Conservation (phyloP, 2,329 filamentous ascomycete species). For the Sporothrix curviconia region DNA sequence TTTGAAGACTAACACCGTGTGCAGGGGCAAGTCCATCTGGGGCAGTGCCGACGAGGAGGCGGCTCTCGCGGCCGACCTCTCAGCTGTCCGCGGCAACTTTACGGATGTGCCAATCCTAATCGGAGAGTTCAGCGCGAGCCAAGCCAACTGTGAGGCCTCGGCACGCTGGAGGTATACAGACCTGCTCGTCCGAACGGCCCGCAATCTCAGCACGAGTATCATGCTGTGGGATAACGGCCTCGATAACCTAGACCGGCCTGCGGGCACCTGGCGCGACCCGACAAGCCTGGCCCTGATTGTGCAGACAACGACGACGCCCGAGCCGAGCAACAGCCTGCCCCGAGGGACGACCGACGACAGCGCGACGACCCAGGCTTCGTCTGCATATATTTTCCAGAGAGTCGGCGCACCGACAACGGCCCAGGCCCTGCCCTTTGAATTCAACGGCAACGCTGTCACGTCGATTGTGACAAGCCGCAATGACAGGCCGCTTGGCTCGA, state of each 20-base stretch:
- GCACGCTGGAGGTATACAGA: constrained; percentile 54
- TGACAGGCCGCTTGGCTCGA: neutral
- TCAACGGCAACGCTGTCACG: constrained; percentile 48
- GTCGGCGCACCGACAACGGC: constrained; percentile 36
- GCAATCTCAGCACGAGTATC: constrained; percentile 42
- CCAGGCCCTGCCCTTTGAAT: constrained; percentile 40
- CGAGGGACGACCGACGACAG: constrained; percentile 44
- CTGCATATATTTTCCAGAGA: constrained; percentile 50
- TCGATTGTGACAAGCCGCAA: constrained; percentile 30
- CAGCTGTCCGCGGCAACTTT: constrained; percentile 47
- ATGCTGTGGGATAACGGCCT: constrained; percentile 55
- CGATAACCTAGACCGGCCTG: constrained; percentile 46
- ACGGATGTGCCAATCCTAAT: constrained; percentile 48
- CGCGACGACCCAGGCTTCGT: constrained; percentile 40
- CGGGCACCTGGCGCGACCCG: constrained; percentile 44
- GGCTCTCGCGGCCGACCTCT: constrained; percentile 42
- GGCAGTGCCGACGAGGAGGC: constrained; percentile 48
- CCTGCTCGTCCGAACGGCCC: constrained; percentile 42
- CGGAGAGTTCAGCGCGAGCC: constrained; percentile 50
- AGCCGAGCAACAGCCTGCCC: constrained; percentile 41
- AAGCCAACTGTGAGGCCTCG: constrained; percentile 44
- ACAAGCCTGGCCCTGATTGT: constrained; percentile 41
- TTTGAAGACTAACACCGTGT: too few relatives aligned
- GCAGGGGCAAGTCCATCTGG: constrained; percentile 56
- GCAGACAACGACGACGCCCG: constrained; percentile 34